phyloP scores from a whole-genome alignment of 768 basidiomycete species.

The Rhizopogon sp. region DNA sequence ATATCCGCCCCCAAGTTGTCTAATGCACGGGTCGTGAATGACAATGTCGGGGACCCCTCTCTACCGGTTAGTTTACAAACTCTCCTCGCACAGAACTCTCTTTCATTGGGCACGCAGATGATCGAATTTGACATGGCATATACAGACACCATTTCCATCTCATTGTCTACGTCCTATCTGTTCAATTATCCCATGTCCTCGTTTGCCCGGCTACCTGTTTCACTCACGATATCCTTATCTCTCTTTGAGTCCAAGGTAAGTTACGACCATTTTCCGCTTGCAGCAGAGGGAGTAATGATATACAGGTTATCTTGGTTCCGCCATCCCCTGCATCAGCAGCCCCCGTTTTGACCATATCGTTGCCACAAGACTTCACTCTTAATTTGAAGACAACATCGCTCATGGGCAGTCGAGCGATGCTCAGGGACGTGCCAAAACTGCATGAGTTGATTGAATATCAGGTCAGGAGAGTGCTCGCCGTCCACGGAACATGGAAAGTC shows the following conservation, averaged over 20 bases:
- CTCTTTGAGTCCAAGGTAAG: conserved; percentile 66
- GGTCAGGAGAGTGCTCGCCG: conserved; percentile 59
- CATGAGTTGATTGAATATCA: conserved; percentile 92
- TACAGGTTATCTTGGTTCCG: conserved; percentile 58
- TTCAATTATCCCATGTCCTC: conserved; percentile 83
- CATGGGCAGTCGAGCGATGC: conserved; percentile 94
- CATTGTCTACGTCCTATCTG: conserved; percentile 74
- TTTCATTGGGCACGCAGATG: conserved; percentile 42
- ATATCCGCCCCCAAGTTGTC: conserved; percentile 72
- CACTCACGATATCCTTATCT: conserved; percentile 73
- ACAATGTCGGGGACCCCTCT: conserved; percentile 3
- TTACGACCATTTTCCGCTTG: conserved; percentile 6
- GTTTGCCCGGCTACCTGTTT: conserved; percentile 79
- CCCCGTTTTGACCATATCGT: conserved; percentile 62
- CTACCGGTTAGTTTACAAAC: conserved; percentile 24
- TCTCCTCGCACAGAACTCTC: conserved; percentile 1
- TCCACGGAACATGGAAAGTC: conserved; percentile 61
- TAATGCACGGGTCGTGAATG: conserved; percentile 50
- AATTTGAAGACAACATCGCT: conserved; percentile 85
- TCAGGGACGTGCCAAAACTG: conserved; percentile 95
- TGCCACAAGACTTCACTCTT: conserved; percentile 84
- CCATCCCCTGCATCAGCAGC: conserved; percentile 49
- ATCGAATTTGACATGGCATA: conserved; percentile 84
- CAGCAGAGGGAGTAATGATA: not conserved
- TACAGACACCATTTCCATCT: conserved; percentile 78